These are phyloP conservation scores for Xanthoceras sorbifolium DNA, from an alignment of 345 rosid genomes.

Conservation along the genomic window DNA sequence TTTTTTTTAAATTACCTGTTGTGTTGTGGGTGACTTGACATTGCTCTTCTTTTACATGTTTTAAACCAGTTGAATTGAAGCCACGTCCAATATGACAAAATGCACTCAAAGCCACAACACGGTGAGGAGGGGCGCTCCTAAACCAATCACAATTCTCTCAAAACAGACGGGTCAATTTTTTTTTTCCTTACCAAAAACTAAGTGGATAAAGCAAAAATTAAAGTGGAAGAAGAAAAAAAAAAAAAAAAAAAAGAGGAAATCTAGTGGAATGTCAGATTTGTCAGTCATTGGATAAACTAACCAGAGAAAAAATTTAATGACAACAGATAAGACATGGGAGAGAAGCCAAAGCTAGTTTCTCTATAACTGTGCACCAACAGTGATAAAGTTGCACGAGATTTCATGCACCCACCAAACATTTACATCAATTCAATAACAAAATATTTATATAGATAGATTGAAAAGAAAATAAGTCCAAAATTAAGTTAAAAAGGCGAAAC, in stretches of 20 bases:
- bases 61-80: conserved; percentile 8
- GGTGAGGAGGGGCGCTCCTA: neutral
- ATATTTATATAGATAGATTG: neutral
- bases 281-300: conserved; percentile 34
- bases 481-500: neutral
- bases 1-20: neutral
- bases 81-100: neutral
- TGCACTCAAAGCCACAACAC: conserved; percentile 25
- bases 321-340: conserved; percentile 21
- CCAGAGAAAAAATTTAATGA: conserved; percentile 18
- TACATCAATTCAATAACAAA: neutral
- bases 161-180: neutral
- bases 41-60: neutral
- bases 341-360: conserved; percentile 31
- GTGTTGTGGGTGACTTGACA: conserved; percentile 4
- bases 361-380: neutral
- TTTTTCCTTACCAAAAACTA: neutral
- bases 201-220: conserved; percentile 13
- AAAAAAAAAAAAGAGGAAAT: conserved; percentile 27
- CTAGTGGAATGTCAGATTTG: conserved; percentile 50
- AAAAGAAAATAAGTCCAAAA: neutral
- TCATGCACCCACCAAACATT: neutral
- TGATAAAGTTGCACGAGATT: neutral
- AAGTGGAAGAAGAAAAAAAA: conserved; percentile 20
- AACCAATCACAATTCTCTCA: neutral